These are phyloP conservation scores for Ganoderma boninense DNA, from an alignment of 1,284 basidiomycete genomes.

Conservation along the genomic window DNA sequence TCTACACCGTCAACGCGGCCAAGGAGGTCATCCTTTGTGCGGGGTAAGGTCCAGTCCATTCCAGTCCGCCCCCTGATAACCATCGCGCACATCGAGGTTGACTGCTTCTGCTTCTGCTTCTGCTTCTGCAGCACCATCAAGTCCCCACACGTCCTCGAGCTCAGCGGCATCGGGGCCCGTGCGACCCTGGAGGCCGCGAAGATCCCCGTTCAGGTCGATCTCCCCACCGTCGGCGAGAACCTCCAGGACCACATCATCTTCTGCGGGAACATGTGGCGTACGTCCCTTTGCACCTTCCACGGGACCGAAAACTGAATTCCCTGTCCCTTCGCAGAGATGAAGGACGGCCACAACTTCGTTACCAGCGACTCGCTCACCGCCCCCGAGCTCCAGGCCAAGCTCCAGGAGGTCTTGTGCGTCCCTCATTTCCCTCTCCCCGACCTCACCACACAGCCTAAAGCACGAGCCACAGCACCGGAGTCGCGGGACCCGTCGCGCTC, in stretches of 20 bases:
- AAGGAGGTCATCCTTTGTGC: slow-evolving; percentile 48
- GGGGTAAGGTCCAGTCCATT: slow-evolving; percentile 28
- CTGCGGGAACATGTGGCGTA: slow-evolving; percentile 23
- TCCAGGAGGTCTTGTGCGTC: slow-evolving; percentile 38
- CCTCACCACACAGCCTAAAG: too few species aligned
- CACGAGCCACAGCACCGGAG: slow-evolving; percentile 20
- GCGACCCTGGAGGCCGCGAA: slow-evolving; percentile 44
- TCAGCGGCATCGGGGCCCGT: slow-evolving; percentile 50
- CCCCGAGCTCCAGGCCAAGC: slow-evolving; percentile 29
- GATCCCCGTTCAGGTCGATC: slow-evolving; percentile 43
- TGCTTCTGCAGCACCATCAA: slow-evolving; percentile 43
- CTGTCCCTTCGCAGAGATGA: slow-evolving; percentile 32
- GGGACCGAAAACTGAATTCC: not conserved
- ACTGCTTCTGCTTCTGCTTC: too few species aligned
- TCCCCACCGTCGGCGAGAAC: slow-evolving; percentile 53
- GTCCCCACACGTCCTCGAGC: slow-evolving; percentile 51
- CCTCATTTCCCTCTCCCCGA: too few species aligned
- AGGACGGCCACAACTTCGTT: slow-evolving; percentile 30
- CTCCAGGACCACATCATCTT: slow-evolving; percentile 47
- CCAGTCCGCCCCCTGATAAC: not conserved
- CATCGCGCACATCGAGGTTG: not conserved
- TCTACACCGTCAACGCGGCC: slow-evolving; percentile 40
- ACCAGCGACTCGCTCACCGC: slow-evolving; percentile 39
- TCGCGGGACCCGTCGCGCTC: slow-evolving; percentile 12
- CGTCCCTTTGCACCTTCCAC: not conserved